Conservation (phyloP, 495 filamentous ascomycete genomes). For the Podospora australis region DNA sequence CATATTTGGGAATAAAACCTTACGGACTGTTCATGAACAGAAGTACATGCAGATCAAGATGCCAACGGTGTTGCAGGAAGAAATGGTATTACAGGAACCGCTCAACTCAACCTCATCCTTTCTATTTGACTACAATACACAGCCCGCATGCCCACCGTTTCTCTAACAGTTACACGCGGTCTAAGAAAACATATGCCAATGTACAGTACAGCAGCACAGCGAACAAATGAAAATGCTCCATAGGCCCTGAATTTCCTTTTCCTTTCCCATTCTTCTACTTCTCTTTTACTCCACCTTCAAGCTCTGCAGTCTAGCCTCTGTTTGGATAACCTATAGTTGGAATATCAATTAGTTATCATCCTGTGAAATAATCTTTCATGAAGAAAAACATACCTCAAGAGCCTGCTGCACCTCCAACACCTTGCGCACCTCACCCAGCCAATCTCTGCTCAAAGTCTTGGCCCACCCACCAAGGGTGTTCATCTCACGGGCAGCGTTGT, state of each 20-base stretch:
- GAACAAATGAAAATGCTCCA: constrained; percentile 6
- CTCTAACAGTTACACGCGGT: not conserved
- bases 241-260: not conserved
- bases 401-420: constrained; percentile 94
- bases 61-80: too few relatives aligned
- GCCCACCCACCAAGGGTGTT: constrained; percentile 88
- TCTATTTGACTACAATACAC: constrained; percentile 21
- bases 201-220: constrained; percentile 20
- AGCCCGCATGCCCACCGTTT: not conserved
- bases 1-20: too few relatives aligned
- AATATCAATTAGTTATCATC: constrained; percentile 16
- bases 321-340: constrained; percentile 47
- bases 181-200: constrained; percentile 16
- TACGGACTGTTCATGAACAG: too few relatives aligned
- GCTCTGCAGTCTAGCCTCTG: constrained; percentile 57
- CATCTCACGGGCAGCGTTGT: constrained; percentile 90
- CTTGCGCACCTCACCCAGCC: constrained; percentile 79
- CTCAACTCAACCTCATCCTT: not conserved
- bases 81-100: too few relatives aligned
- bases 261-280: not conserved
- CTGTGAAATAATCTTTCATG: not conserved
- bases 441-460: constrained; percentile 85
- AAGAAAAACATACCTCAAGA: constrained; percentile 62
- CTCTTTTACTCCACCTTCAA: constrained; percentile 45
- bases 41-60: too few relatives aligned